Base-by-base conservation (phyloP, 495 filamentous ascomycete genomes). In the Aspergillus steynii region DNA sequence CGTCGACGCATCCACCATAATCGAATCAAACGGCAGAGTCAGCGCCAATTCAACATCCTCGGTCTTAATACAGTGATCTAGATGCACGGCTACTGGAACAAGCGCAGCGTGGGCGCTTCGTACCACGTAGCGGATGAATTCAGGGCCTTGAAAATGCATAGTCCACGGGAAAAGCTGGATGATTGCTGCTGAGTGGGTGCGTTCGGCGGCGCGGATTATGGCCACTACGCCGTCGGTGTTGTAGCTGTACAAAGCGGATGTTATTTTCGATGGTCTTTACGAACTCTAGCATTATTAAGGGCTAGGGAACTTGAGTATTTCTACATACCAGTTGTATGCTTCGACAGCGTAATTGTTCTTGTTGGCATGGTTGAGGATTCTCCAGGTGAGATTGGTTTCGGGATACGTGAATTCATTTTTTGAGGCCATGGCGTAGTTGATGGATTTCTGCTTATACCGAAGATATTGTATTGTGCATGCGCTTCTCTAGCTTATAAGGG, bases 151-250 rank as follows among this genome's bases (percentile, higher is more conserved):
- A 72, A 87, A 89, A 77, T 81, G 70, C 80, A 86, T 73, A 0
- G 88, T 86, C 88, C 88, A 91, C 55, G 88, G 88, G 75, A 91
- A 90, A 70, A 91, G 85, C 29, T 88, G 83, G 61, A 91, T 81
- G 78, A 89, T 87, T 59, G 85, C 82, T 0, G 88, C 87, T 0
- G 86, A 88, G 42, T 71, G 71, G 53, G 86, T 84, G 10, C 80
- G 77, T 72, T 90, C 87, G 53, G 88, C 88, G 4, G 88, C 88
- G 56, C 77, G 81, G 64, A 90, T 83, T 2, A 83, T 81, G 46
- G 87, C 88, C 64, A 89, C 81, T 69, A 90, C 84, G 64, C 82
- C 83, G 75, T 90, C 87, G 68, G 86, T 82, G 79, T 90, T 90
- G 80, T 91, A 91, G 55, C 63, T 65, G 20, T 20, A 20, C 20